phyloP scores from a whole-genome alignment of 73 alveolate species.

The Breviolum minutum region DNA sequence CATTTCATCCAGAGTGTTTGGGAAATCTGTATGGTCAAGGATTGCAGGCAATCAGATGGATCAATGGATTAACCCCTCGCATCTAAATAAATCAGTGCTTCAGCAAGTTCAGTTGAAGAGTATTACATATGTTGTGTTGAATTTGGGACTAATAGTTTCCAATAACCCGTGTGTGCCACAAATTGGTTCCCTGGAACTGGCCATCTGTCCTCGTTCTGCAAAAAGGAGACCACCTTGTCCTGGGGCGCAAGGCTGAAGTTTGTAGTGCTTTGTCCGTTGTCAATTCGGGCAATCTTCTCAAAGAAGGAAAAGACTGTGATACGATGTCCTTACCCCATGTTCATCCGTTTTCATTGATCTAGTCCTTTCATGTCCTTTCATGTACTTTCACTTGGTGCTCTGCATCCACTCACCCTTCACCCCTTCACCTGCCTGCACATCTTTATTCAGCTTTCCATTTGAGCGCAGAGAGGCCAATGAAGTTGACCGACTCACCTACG shows the following conservation, averaged over 20 bases:
- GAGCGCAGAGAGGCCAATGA: neutral
- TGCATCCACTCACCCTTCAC: neutral
- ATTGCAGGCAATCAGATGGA: neutral
- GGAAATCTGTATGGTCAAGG: neutral
- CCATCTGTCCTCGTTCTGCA: conserved; percentile 23
- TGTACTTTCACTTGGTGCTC: neutral
- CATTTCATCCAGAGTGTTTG: neutral
- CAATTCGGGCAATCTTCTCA: too few relatives aligned
- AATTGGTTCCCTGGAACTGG: neutral
- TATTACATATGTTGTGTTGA: neutral
- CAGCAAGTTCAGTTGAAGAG: too few relatives aligned
- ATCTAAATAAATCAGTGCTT: too few relatives aligned
- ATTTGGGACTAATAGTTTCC: neutral
- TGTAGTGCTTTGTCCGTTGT: too few relatives aligned
- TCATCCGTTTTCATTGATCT: neutral
- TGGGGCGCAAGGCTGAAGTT: neutral
- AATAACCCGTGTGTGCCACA: neutral
- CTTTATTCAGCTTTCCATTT: neutral
- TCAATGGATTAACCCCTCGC: neutral
- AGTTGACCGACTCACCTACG: conserved; percentile 9
- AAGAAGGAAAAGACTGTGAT: neutral
- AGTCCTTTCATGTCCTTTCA: too few relatives aligned
- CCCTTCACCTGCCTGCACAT: conserved; percentile 16
- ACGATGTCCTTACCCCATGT: neutral
- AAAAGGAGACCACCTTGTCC: conserved; percentile 61